These are phyloP conservation scores for Alternaria brassicicola DNA, from an alignment of 2,329 filamentous ascomycete genomes.

Conservation along the genomic window DNA sequence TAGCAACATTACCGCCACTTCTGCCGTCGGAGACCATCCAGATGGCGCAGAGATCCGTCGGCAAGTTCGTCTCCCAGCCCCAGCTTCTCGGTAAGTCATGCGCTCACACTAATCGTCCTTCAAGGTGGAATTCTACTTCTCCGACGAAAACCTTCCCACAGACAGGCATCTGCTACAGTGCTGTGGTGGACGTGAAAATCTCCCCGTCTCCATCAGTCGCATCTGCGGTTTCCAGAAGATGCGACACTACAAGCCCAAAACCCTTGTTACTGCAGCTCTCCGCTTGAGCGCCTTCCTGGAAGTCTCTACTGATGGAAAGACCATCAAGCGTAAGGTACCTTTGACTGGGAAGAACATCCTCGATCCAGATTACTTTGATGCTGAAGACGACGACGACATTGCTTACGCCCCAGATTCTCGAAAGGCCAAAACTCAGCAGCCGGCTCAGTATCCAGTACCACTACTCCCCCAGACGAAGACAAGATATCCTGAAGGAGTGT, in stretches of 20 bases:
- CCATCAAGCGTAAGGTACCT: conserved; percentile 52
- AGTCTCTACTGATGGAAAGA: conserved; percentile 50
- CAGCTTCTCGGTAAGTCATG: neutral
- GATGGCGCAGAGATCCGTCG: conserved; percentile 37
- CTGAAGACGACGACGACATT: conserved; percentile 32
- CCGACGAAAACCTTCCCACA: conserved; percentile 53
- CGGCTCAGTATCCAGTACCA: conserved; percentile 30
- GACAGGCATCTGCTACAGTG: conserved; percentile 53
- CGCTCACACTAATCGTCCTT: conserved; percentile 9
- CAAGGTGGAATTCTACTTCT: conserved; percentile 59
- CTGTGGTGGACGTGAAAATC: conserved; percentile 50
- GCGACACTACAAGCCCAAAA: conserved; percentile 51
- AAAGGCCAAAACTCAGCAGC: conserved; percentile 18
- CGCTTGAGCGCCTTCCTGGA: conserved; percentile 52
- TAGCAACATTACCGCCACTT: neutral
- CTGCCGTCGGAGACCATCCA: conserved; percentile 26
- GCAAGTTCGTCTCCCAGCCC: conserved; percentile 26
- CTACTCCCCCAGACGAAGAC: conserved; percentile 38
- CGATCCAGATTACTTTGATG: conserved; percentile 35
- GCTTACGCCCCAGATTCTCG: conserved; percentile 37
- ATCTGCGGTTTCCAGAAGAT: conserved; percentile 56
- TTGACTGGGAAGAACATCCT: conserved; percentile 41
- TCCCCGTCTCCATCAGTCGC: conserved; percentile 51
- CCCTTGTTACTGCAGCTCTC: conserved; percentile 50
- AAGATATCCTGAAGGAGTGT: conserved; percentile 42